Conservation (phyloP, 495 filamentous ascomycete genomes). For the Penicillium simplicissimum region DNA sequence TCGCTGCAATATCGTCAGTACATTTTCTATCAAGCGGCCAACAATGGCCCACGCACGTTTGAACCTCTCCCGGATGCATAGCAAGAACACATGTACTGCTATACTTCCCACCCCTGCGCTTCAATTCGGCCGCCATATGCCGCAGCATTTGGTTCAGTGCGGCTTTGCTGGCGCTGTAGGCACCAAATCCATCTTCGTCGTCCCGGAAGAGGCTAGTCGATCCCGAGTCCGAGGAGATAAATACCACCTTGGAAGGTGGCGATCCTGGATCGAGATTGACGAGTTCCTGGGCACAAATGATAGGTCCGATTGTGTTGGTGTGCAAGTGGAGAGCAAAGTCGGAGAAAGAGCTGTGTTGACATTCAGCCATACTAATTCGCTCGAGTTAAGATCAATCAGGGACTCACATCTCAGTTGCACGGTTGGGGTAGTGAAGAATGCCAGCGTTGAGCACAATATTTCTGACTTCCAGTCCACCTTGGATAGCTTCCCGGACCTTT, state of each 20-base stretch:
- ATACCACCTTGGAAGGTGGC: constrained; percentile 47
- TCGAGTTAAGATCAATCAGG: too few species aligned
- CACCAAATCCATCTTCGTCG: constrained; percentile 60
- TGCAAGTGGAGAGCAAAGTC: constrained; percentile 53
- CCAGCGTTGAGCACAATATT: constrained; percentile 58
- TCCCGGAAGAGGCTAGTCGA: constrained; percentile 47
- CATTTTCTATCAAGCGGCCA: neutral
- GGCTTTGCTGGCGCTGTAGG: constrained; percentile 59
- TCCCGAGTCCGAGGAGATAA: constrained; percentile 56
- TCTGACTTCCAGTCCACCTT: constrained; percentile 35
- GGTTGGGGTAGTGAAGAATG: constrained; percentile 58
- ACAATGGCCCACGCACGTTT: constrained; percentile 39
- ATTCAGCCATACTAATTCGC: too few species aligned
- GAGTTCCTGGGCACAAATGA: constrained; percentile 55
- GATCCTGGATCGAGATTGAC: constrained; percentile 35
- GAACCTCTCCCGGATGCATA: constrained; percentile 59
- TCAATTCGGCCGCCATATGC: constrained; percentile 57
- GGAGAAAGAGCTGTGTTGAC: constrained; percentile 11
- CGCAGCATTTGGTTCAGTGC: constrained; percentile 57
- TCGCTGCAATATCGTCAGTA: constrained; percentile 29
- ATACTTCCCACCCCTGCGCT: constrained; percentile 34
- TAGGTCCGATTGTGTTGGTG: constrained; percentile 59
- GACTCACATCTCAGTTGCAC: constrained; percentile 53
- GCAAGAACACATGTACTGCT: constrained; percentile 51
- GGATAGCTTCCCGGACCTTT: neutral